A percentile compares a stretch with the other conserved stretches of the same genome.
phyloP scores from a whole-genome alignment of 106 monocot species.

The Alisma plantagoaquatica region DNA sequence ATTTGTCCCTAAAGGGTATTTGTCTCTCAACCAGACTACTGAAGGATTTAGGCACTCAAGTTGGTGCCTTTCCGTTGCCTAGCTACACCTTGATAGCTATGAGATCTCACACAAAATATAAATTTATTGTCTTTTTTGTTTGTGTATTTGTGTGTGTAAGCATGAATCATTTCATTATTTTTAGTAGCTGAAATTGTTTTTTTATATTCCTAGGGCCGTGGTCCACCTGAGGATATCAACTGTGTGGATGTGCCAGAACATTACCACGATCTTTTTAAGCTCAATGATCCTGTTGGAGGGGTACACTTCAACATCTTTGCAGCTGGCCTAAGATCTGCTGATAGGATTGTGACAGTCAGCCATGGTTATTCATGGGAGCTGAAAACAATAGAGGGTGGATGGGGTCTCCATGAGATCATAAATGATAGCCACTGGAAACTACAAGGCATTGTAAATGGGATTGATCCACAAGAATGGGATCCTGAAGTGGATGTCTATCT shows the following conservation, averaged over 20 bases:
- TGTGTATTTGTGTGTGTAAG: too few relatives aligned
- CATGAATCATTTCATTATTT: too few relatives aligned
- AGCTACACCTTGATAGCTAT: too few relatives aligned
- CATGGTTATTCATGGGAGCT: slow-evolving; percentile 77
- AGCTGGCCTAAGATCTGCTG: slow-evolving; percentile 56
- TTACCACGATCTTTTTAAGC: slow-evolving; percentile 49
- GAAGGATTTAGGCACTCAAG: too few relatives aligned
- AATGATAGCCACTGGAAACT: slow-evolving; percentile 64
- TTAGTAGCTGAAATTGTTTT: too few relatives aligned
- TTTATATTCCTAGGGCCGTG: slow-evolving; percentile 90
- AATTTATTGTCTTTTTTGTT: too few relatives aligned
- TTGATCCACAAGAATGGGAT: slow-evolving; percentile 62
- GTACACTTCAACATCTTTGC: slow-evolving; percentile 70
- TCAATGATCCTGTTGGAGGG: slow-evolving; percentile 58
- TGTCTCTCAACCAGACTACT: too few relatives aligned
- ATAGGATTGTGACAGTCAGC: slow-evolving; percentile 64
- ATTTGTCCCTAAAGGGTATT: too few relatives aligned
- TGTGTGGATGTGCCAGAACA: slow-evolving; percentile 31
- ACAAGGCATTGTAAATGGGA: slow-evolving; percentile 68
- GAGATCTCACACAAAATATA: too few relatives aligned
- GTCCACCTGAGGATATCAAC: slow-evolving; percentile 42
- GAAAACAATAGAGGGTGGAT: slow-evolving; percentile 66
- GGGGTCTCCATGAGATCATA: slow-evolving; percentile 65
- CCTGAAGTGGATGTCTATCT: slow-evolving; percentile 41
- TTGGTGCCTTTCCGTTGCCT: too few relatives aligned